Evolutionary conservation across 2,329 filamentous ascomycete species (phyloP), one percentile per base, ranked within the genome.

Genomic region (Beauveria brongniartii): DNA sequence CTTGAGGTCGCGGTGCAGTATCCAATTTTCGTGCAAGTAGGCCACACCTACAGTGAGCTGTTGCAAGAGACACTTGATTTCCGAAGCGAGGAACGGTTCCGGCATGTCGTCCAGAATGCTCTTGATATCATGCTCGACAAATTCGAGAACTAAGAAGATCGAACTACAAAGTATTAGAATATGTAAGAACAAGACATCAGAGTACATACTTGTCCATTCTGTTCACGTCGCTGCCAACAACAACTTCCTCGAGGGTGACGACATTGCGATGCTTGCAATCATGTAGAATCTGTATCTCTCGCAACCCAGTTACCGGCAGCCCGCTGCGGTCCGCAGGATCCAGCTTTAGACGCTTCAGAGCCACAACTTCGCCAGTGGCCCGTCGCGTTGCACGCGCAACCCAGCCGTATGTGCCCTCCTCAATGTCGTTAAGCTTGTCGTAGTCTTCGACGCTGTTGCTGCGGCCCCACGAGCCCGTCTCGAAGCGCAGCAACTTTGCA

Each of bases 91-190:
- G 72, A 99, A 99, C 0, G 92, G 92, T 71, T 97, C 91, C 57
- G 88, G 84, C 91, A 97, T 96, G 71, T 95, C 90, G 73, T 95
- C 90, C 65, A 96, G 89, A 61, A 99, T 83, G 60, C 89, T 90
- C 75, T 95, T 96, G 61, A 99, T 85, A 71, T 99, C 94, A 79
- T 99, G 94, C 78, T 97, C 93, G 69, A 97, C 81, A 74, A 97
- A 99, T 71, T 97, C 92, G 81, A 99, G 93, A 64, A 97, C 94
- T 61, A 99, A 85, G 73, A 91, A 95, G 66, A 97, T 88, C 34
- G 74, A 76, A 76, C 88, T 91, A 63, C 59, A 24, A 40, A n/a
- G 14, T 5, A 12, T 28, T 53, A 63, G 55, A 64, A 61, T 20
- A 22, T 66, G 41, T 44, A 14, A 37, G 40, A 50, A 47, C n/a